Base-by-base conservation (phyloP, 1,284 basidiomycete genomes). In the Cutaneotrichosporon mucoides region DNA sequence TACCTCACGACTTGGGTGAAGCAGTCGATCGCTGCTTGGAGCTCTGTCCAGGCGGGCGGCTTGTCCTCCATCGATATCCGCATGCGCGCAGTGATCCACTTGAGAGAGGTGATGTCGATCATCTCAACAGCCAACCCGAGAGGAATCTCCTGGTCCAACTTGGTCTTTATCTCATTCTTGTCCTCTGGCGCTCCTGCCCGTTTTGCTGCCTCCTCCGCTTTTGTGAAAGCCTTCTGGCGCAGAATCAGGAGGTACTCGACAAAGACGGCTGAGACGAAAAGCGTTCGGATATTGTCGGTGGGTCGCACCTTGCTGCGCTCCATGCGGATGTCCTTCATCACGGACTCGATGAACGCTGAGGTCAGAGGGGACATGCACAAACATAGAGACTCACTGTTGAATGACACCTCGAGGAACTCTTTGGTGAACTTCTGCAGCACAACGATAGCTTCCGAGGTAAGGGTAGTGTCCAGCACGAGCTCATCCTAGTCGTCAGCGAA, bases 11-110 rank as follows among this genome's bases (percentile, higher is more conserved):
- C 81, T 68, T 95, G 91, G 6, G 90, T 91, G 63, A 96, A 85
- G 76, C 91, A 94, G 69, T 94, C 89, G 66, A 95, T 85, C 47
- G 90, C 90, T n/a, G 91, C 90, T 76, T 96, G 90, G 37, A 97
- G 81, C 71, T 95, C 92, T n/a, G 85, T 89, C 91, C 90, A 94
- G 57, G 86, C 81, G 69, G 90, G 90, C 37, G 92, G 92, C 88
- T 92, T 92, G 66, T 92, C 90, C 62, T 96, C 92, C 57, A 91
- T 83, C 1, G 91, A 87, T 57, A 85, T 85, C 54, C 86, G 84
- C 87, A 96, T 92, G n/a, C 92, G 84, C 67, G 83, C 85, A 54
- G 92, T 83, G 8, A 95, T 87, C 89, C 90, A 97, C 15, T 86
- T 82, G 56, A 96, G 89, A 82, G 90, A 90, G 48, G 83, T 82